A percentile compares a stretch with the other conserved stretches of the same genome.
These are phyloP conservation scores for Dendrocalamus latiflorus DNA, from an alignment of 202 grass and related monocot species.

Conservation along the genomic window DNA sequence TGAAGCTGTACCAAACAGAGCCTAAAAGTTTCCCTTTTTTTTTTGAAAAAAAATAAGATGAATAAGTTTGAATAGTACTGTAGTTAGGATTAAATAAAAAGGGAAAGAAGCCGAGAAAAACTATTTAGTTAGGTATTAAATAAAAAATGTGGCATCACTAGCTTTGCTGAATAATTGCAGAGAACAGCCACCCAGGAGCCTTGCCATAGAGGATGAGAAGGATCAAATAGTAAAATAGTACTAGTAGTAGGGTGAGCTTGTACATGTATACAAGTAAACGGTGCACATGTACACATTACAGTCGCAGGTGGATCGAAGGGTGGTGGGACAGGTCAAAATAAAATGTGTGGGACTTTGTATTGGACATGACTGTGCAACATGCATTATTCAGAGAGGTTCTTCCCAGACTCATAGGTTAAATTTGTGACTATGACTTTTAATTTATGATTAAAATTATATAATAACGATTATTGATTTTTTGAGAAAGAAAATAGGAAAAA, in stretches of 20 bases:
- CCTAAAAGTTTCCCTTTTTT: neutral
- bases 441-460: too few species aligned
- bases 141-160: neutral
- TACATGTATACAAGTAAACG: neutral
- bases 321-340: slow-evolving; percentile 6
- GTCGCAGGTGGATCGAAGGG: neutral
- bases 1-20: too few species aligned
- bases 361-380: neutral
- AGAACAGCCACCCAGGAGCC: neutral
- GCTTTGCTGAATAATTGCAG: neutral
- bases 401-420: neutral
- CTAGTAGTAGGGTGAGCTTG: neutral
- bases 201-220: neutral
- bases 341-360: neutral
- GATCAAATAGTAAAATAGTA: neutral
- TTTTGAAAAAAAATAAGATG: neutral
- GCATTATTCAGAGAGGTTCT: neutral
- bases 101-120: neutral
- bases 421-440: too few species aligned
- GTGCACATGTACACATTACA: neutral
- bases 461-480: too few species aligned
- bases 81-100: neutral
- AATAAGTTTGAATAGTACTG: neutral
- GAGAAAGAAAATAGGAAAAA: too few species aligned
- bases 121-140: neutral